Evolutionary conservation across 768 basidiomycete genomes (phyloP), one percentile per base, ranked within the genome.

Genomic region (Mycena vitilis): DNA sequence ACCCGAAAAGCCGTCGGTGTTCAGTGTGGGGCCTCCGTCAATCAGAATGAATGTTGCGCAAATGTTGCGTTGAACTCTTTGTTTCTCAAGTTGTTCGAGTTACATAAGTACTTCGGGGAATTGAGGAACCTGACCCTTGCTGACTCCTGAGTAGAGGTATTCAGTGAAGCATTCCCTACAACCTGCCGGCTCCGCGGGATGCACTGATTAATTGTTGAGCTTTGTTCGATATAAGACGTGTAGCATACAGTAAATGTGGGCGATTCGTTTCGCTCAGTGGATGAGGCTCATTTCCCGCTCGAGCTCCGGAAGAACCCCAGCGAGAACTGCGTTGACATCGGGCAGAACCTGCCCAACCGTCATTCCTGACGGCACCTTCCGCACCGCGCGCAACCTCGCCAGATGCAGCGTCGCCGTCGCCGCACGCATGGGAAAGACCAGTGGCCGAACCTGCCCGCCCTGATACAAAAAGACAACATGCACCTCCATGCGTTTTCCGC

Each of bases 291-390:
- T 58, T 11, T 44, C 56, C 56, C 40, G 18, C 20, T 44, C 22
- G 11, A 58, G 56, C 42, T 58, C 56, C 42, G 56, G 56, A 12
- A 58, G 38, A 22, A 58, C n/a, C 6, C 11, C 38, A 4, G 42
- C 56, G 7, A 58, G 11, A 58, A 58, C 30, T 25, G 56, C 56
- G 7, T 58, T 58, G 56, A 58, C 56, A 38, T 58, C 22, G 11
- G 56, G 56, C 38, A 58, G 56, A 13, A 58, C 56, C 25, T 58
- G 56, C 20, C 38, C 56, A 58, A 59, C 57, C 5, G 57, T 59
- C 57, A 30, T 59, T 23, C 57, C 57, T 20, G 6, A 1, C 57
- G 57, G 45, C 13, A 59, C 57, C 44, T 10, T 12, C 42, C 44
- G 42, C 40, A 59, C 42, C 23, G 57, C 57, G 15, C 57, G 57